These are phyloP conservation scores for Debaryomycetaceae sp. DNA, from an alignment of 1,139 yeast species.

Conservation along the genomic window DNA sequence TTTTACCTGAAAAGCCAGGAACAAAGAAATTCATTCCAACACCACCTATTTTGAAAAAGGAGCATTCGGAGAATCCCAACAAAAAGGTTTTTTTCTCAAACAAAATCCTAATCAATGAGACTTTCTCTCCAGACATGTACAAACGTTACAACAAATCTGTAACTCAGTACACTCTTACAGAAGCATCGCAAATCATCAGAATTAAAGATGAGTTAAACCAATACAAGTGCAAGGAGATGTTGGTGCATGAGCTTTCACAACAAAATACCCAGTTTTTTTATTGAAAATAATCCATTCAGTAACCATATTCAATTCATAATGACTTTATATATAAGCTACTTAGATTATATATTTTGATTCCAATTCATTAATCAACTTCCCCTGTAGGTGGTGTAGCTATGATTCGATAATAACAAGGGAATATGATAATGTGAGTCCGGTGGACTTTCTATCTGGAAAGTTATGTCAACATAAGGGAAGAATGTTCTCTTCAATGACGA, in stretches of 20 bases:
- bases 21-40: conserved; percentile 4
- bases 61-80: conserved; percentile 3
- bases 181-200: conserved; percentile 41
- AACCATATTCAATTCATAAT: not conserved
- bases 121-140: conserved; percentile 47
- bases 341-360: not conserved
- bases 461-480: conserved; percentile 82
- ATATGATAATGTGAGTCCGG: conserved; percentile 84
- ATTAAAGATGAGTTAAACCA: conserved; percentile 51
- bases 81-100: conserved; percentile 42
- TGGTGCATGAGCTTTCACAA: conserved; percentile 51
- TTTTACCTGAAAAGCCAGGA: conserved; percentile 3
- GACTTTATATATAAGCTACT: not conserved
- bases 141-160: conserved; percentile 52
- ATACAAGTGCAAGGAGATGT: conserved; percentile 54
- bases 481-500: conserved; percentile 44
- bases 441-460: conserved; percentile 60
- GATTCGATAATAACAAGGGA: conserved; percentile 76
- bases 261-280: conserved; percentile 53
- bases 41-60: conserved; percentile 6
- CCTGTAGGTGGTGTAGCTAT: conserved; percentile 84
- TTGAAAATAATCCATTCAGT: conserved; percentile 12
- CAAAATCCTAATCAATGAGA: conserved; percentile 42
- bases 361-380: conserved; percentile 49
- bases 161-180: conserved; percentile 48